Base-by-base conservation (phyloP, 1,284 basidiomycete genomes). In the Leucoagaricus sp. region DNA sequence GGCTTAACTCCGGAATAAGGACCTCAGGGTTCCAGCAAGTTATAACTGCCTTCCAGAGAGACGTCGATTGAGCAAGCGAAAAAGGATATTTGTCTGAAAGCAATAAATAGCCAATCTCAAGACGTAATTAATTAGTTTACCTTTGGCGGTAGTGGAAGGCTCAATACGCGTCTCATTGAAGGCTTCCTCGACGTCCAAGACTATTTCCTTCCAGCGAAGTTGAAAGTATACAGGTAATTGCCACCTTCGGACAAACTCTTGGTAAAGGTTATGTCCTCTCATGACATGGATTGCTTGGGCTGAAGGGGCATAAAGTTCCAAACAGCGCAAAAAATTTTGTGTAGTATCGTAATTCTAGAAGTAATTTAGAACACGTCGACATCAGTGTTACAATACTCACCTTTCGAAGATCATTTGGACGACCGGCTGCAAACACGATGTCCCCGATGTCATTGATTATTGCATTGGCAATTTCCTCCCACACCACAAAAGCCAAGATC, bases 161-260 rank as follows among this genome's bases (percentile, higher is more conserved):
- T 81, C 80, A 25, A 85, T 66, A 48, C 72, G 73, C 17, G 75
- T 70, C n/a, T 65, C 66, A 10, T 72, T 68, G 23, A 96, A 72
- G 0, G 75, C 73, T 8, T 86, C 84, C 72, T 98, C 96, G 13
- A 96, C 73, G 45, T 79, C 79, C 0, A 79, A 73, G 1, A 96
- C 86, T 53, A 97, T 91, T 65, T 97, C 95, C 69, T 98, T 96
- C 89, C 95, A 96, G n/a, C 96, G 84, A 61, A 99, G 78, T 69
- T 99, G 96, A 71, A 97, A 98, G 69, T 99, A 99, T 15, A 98
- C 91, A 0, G 94, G 91, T 5, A 99, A 79, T 68, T 98, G 96
- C 96, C 96, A 99, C 40, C 94, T 81, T 55, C 85, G 81, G 66
- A 91, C 85, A 65, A 98, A 96, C 0, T 86, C 72, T 6, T 69